These are phyloP conservation scores for Pelargonium cotyledonis DNA, from an alignment of 441 rosid species.

Conservation along the genomic window DNA sequence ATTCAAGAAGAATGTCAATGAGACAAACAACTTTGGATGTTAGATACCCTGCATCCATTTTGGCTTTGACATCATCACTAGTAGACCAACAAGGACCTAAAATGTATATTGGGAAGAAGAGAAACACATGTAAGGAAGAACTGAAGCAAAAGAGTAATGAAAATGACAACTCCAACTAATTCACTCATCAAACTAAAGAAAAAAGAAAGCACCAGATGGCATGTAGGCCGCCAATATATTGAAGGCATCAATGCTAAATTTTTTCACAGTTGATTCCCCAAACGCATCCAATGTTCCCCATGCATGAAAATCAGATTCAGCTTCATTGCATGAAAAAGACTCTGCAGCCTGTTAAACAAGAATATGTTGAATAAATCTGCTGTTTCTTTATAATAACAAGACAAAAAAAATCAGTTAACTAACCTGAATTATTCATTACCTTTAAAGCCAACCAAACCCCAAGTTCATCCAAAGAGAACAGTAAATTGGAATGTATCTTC, in stretches of 20 bases:
- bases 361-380: conserved; percentile 8
- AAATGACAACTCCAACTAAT: not conserved
- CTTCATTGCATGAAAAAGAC: conserved; percentile 38
- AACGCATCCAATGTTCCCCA: conserved; percentile 37
- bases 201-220: conserved; percentile 45
- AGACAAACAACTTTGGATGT: conserved; percentile 54
- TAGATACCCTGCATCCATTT: conserved; percentile 44
- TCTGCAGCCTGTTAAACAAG: conserved; percentile 63
- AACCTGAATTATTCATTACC: conserved; percentile 35
- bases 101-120: conserved; percentile 11
- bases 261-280: conserved; percentile 37
- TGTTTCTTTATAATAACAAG: not conserved
- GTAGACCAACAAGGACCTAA: conserved; percentile 41
- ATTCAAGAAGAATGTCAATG: conserved; percentile 53
- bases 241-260: conserved; percentile 45
- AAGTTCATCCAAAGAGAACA: conserved; percentile 62
- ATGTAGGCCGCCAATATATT: conserved; percentile 33
- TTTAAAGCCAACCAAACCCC: conserved; percentile 76
- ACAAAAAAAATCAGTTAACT: conserved; percentile 6
- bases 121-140: conserved; percentile 6
- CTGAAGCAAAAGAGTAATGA: not conserved
- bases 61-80: conserved; percentile 26
- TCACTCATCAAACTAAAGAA: conserved; percentile 2
- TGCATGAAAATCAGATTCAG: conserved; percentile 37
- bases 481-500: conserved; percentile 37